phyloP scores from a whole-genome alignment of 768 basidiomycete genomes.

The Rickenella mellea region DNA sequence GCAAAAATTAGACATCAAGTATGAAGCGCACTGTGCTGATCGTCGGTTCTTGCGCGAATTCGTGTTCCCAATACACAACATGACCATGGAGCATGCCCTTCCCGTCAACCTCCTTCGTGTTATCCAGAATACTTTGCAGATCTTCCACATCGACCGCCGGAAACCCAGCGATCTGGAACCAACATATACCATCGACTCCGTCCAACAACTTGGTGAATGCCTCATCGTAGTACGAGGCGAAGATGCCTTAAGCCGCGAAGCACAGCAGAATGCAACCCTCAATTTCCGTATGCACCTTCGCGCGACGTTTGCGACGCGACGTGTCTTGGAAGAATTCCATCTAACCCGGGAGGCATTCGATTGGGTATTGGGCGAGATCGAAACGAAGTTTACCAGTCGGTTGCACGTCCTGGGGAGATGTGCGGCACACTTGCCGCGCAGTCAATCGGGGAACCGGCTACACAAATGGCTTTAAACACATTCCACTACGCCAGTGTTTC shows the following conservation, averaged over 20 bases:
- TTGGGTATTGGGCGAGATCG: constrained; percentile 95
- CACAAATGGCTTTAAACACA: constrained; percentile 99
- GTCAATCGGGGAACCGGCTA: constrained; percentile 98
- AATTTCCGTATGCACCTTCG: constrained; percentile 92
- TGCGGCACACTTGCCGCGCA: constrained; percentile 96
- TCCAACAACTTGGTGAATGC: constrained; percentile 64
- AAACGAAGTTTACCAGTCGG: constrained; percentile 87
- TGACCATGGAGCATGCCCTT: constrained; percentile 69
- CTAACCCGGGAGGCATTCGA: constrained; percentile 91
- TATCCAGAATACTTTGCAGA: constrained; percentile 89
- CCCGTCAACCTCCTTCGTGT: constrained; percentile 95
- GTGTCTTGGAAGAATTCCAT: constrained; percentile 82
- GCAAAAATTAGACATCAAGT: constrained; percentile 75
- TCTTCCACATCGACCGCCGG: constrained; percentile 93
- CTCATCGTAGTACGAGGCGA: constrained; percentile 84
- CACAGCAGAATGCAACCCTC: constrained; percentile 82
- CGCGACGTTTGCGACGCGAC: constrained; percentile 77
- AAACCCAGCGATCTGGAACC: constrained; percentile 92
- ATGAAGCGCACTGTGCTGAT: constrained; percentile 53
- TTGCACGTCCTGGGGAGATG: constrained; percentile 96
- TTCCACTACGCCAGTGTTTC: constrained; percentile 99
- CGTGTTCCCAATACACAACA: constrained; percentile 72
- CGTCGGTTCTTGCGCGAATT: constrained; percentile 71
- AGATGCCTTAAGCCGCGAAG: constrained; percentile 63
- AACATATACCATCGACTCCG: constrained; percentile 71